These are phyloP conservation scores for Clathrospora elynae DNA, from an alignment of 2,329 filamentous ascomycete genomes.

Conservation along the genomic window DNA sequence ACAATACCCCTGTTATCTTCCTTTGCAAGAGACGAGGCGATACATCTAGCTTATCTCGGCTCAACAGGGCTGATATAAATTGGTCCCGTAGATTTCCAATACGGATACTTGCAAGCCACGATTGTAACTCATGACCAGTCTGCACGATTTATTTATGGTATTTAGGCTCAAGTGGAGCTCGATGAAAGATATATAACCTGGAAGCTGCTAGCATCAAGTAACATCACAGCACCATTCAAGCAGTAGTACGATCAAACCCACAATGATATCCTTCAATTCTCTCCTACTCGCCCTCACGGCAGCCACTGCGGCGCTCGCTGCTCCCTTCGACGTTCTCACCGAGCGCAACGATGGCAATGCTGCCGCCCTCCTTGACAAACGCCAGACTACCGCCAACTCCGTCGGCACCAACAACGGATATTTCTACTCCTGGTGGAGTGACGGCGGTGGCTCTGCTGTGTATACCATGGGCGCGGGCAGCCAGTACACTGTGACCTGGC, in stretches of 20 bases:
- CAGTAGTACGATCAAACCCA: slow-evolving; percentile 8
- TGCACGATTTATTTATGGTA: slow-evolving; percentile 17
- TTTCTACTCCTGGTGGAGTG: slow-evolving; percentile 66
- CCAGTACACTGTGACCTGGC: slow-evolving; percentile 31
- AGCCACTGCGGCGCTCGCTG: slow-evolving; percentile 18
- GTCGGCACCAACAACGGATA: slow-evolving; percentile 55
- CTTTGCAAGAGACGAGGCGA: too few species aligned
- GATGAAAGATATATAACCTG: slow-evolving; percentile 15
- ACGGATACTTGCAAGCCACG: slow-evolving; percentile 9
- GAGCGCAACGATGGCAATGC: slow-evolving; percentile 29
- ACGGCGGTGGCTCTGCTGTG: slow-evolving; percentile 46
- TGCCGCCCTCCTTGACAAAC: slow-evolving; percentile 23
- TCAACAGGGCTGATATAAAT: too few species aligned
- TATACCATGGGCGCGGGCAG: slow-evolving; percentile 31
- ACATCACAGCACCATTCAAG: slow-evolving; percentile 15
- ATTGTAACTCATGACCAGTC: slow-evolving; percentile 11
- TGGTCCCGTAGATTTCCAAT: slow-evolving; percentile 11
- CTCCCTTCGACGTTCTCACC: slow-evolving; percentile 26
- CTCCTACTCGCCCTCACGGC: slow-evolving; percentile 27
- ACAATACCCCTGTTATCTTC: too few species aligned
- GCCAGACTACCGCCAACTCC: slow-evolving; percentile 48
- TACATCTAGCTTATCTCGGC: too few species aligned
- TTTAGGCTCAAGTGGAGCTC: slow-evolving; percentile 19
- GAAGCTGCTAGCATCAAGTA: slow-evolving; percentile 4
- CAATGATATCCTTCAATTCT: slow-evolving; percentile 32